These are phyloP conservation scores for Aspergillus floridensis DNA, from an alignment of 2,329 filamentous ascomycete species.

Conservation along the genomic window DNA sequence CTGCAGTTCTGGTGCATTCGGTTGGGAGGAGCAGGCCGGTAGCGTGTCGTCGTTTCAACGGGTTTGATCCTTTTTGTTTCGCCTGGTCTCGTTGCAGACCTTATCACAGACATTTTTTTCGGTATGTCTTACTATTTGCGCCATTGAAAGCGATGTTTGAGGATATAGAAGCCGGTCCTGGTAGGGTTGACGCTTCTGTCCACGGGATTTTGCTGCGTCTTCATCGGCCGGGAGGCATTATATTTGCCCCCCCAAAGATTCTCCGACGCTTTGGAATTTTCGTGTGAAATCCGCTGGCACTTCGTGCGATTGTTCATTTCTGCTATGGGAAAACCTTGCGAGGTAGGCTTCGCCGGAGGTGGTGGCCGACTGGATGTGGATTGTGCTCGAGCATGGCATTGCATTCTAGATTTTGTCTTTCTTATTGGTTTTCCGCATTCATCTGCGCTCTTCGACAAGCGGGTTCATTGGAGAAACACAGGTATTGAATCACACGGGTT, in stretches of 20 bases:
- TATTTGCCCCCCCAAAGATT: background rate
- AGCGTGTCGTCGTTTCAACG: conserved; percentile 40
- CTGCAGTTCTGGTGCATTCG: conserved; percentile 44
- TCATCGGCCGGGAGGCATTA: conserved; percentile 9
- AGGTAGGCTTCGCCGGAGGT: background rate
- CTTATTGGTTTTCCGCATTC: conserved; percentile 22
- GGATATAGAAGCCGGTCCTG: conserved; percentile 23
- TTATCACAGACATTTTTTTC: conserved; percentile 22
- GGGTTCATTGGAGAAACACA: conserved; percentile 39
- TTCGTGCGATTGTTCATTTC: conserved; percentile 11
- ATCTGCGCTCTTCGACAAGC: conserved; percentile 35
- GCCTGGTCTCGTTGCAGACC: conserved; percentile 18
- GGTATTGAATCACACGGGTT: conserved; percentile 39
- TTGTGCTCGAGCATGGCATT: conserved; percentile 21
- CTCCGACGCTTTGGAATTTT: conserved; percentile 6
- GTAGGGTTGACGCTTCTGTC: conserved; percentile 19
- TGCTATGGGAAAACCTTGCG: conserved; percentile 1
- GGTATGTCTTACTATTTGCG: conserved; percentile 24
- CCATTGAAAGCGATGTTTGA: conserved; percentile 27
- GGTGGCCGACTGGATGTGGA: conserved; percentile 12
- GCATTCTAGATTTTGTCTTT: conserved; percentile 28
- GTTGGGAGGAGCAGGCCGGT: conserved; percentile 45
- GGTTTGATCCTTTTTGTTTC: conserved; percentile 24
- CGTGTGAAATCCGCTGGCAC: conserved; percentile 15
- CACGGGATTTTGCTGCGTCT: conserved; percentile 5